Evolutionary conservation across 106 monocot genomes (phyloP), one percentile per base, ranked within the genome.

Genomic region (Phalaenopsis aphrodite): DNA sequence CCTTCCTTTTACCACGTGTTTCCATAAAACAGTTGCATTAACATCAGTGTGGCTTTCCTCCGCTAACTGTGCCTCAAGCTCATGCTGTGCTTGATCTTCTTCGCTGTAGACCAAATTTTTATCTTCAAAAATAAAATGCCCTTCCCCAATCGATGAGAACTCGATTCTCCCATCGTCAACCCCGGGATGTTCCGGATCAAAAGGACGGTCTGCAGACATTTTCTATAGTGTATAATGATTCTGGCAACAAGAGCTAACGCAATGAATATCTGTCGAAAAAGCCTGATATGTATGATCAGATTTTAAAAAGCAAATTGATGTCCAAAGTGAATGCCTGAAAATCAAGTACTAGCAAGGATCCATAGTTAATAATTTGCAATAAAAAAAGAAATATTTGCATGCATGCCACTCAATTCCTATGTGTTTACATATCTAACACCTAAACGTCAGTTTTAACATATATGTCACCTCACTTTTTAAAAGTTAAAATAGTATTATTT

Each of bases 21-120:
- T 88, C 88, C 88, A 88, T 75, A 88, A 61, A 18, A 88, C 68
- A 69, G 88, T 88, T 39, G 85, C 85, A 81, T 75, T 82, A 75
- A 74, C 46, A 80, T 88, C 85, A 77, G 83, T 80, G 48, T 79
- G 82, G 55, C 65, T 75, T 77, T 85, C 88, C 15, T 85, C 83
- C 14, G 55, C 83, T 23, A 85, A n/a, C 46, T 88, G 83, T 56
- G 73, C 49, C 76, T 82, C 83, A 75, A 88, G 73, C 23, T 83
- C 88, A 78, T 88, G 58, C 56, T 85, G 88, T 10, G 81, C 19
- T 81, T 83, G 75, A 66, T 88, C 83, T 24, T 82, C 85, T 36
- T 85, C 88, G 56, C 49, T 83, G 43, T 56, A 88, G 75, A 78
- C 55, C 66, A 85, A 80, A 81, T 78, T 81, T 78, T 85, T 85